Conservation (phyloP, 306 rosid species). For the Carpinus viminea region DNA sequence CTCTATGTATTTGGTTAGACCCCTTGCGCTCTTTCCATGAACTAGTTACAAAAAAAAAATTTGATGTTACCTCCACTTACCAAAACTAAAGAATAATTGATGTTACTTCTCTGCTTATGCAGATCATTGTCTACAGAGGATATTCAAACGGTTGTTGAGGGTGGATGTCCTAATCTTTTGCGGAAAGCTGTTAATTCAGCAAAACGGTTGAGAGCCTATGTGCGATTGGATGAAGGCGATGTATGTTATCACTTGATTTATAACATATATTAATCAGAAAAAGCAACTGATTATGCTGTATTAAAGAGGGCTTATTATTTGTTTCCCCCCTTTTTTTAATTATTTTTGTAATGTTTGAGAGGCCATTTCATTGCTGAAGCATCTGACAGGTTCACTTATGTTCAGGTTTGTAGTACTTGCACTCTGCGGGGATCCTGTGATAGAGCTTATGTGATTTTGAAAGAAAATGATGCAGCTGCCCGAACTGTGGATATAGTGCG, state of each 20-base stretch:
- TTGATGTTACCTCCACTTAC: too few species aligned
- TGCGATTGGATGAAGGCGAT: constrained; percentile 86
- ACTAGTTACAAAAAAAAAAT: too few species aligned
- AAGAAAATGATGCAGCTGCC: constrained; percentile 62
- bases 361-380: constrained; percentile 11
- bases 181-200: constrained; percentile 88
- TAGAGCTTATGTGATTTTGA: constrained; percentile 78
- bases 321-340: neutral
- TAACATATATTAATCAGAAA: constrained; percentile 12
- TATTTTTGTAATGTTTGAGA: neutral
- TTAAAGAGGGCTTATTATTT: constrained; percentile 14
- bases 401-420: constrained; percentile 88
- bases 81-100: neutral
- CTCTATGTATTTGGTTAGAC: too few species aligned
- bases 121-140: constrained; percentile 66
- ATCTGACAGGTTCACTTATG: constrained; percentile 29
- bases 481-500: constrained; percentile 92
- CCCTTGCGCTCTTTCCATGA: too few species aligned
- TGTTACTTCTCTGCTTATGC: constrained; percentile 28
- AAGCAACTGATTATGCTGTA: neutral
- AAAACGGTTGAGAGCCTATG: constrained; percentile 75
- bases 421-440: constrained; percentile 85
- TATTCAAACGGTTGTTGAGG: constrained; percentile 59
- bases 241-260: constrained; percentile 47
- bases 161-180: constrained; percentile 85